A percentile compares a stretch with the other conserved stretches of the same genome.
These are phyloP conservation scores for Logfia minima DNA, from an alignment of 129 eudicot species.

Conservation along the genomic window DNA sequence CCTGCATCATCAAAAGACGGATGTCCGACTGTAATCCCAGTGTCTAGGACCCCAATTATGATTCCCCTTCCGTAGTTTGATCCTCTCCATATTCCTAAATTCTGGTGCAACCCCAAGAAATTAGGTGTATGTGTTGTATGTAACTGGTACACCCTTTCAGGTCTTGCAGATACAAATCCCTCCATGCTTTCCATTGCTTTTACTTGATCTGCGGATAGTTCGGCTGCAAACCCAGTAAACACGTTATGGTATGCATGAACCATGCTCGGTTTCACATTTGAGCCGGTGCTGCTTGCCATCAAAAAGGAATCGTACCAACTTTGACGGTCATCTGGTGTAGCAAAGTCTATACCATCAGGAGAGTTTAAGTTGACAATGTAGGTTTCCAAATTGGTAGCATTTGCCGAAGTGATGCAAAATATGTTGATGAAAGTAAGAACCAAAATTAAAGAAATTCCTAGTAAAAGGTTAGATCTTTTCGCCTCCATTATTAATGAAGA, in stretches of 20 bases:
- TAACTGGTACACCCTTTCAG: constrained; percentile 32
- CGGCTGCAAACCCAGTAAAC: constrained; percentile 45
- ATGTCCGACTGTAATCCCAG: constrained; percentile 42
- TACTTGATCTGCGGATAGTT: constrained; percentile 33
- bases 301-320: constrained; percentile 34
- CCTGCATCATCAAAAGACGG: constrained; percentile 41
- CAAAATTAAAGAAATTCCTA: constrained; percentile 13
- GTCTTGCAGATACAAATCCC: constrained; percentile 39
- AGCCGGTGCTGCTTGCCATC: background rate
- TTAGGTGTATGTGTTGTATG: constrained; percentile 41
- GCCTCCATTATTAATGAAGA: constrained; percentile 31
- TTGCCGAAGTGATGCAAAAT: constrained; percentile 9
- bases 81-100: constrained; percentile 40
- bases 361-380: constrained; percentile 31
- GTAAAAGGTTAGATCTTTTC: constrained; percentile 17
- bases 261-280: constrained; percentile 24
- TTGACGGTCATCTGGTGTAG: constrained; percentile 26
- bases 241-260: constrained; percentile 36
- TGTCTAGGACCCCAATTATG: constrained; percentile 46
- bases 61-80: constrained; percentile 42
- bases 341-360: constrained; percentile 19
- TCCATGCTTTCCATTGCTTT: constrained; percentile 33
- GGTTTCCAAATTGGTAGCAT: constrained; percentile 26
- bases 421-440: constrained; percentile 27
- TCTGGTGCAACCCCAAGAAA: constrained; percentile 38